A percentile compares a stretch with the other conserved stretches of the same genome.
Conservation (phyloP, 2,329 filamentous ascomycete genomes). For the Macroventuria anomochaeta region DNA sequence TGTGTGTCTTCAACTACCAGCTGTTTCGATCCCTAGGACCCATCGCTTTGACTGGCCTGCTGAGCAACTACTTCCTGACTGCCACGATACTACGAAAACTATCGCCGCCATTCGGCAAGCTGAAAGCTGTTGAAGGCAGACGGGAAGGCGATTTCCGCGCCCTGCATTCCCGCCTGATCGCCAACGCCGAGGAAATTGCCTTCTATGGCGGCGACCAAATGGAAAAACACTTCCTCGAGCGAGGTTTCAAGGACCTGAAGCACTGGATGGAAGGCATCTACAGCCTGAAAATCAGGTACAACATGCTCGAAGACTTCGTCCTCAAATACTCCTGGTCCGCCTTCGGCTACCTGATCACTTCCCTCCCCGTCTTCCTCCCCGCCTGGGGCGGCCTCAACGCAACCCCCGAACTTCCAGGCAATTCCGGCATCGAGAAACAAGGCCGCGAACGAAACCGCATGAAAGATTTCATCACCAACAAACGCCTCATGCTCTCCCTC, state of each 20-base stretch:
- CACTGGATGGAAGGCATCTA: conserved; percentile 99
- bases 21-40: conserved; percentile 90
- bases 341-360: conserved; percentile 92
- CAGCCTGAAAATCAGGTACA: conserved; percentile 95
- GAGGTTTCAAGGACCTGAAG: conserved; percentile 90
- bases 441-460: conserved; percentile 83
- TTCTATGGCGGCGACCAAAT: conserved; percentile 97
- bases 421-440: conserved; percentile 52
- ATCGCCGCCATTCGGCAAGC: conserved; percentile 93
- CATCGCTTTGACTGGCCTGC: conserved; percentile 80
- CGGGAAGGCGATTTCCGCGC: conserved; percentile 95
- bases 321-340: conserved; percentile 99
- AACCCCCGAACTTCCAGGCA: conserved; percentile 66
- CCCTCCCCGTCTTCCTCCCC: conserved; percentile 90
- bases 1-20: conserved; percentile 98
- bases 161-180: conserved; percentile 87
- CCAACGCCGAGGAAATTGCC: conserved; percentile 96
- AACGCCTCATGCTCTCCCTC: conserved; percentile 94
- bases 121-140: conserved; percentile 94
- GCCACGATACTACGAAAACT: conserved; percentile 86
- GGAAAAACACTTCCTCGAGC: conserved; percentile 90
- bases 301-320: conserved; percentile 98
- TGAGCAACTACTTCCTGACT: conserved; percentile 93
- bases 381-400: conserved; percentile 89
- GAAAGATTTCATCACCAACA: conserved; percentile 99